Evolutionary conservation across 352 stramenopile species (phyloP), one percentile per base, ranked within the genome.

Genomic region (Pythium plurisporium): DNA sequence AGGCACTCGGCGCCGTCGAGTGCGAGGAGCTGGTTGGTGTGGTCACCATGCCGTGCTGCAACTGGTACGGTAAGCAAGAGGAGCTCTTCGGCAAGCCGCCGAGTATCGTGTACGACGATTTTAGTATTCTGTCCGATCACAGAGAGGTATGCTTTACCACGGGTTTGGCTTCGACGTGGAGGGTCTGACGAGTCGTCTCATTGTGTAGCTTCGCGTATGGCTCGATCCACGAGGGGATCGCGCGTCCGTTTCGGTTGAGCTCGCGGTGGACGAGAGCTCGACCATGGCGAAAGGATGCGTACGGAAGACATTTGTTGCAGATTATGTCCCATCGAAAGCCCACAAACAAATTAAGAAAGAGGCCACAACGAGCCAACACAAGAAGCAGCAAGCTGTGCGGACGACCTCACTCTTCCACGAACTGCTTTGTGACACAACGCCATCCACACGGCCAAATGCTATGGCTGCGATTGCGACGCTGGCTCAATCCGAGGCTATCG

Each of bases 91-190:
- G 62, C n/a, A 67, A 73, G 0, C 69, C 62, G 0, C 80, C 80
- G 1, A 71, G 88, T 42, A 47, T 93, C 31, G 83, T 93, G 3
- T 93, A 91, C 59, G 80, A 93, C 51, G 83, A 93, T 48, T 89
- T 88, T 41, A 90, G 83, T 46, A 85, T 93, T 34, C 69, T 91
- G 2, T 91, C 83, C 3, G 72, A 85, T 47, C 81, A 93, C 58
- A 69, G 83, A 11, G 83, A 93, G 70, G 77, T 92, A 63, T 26
- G 30, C 6, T 58, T 34, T n/a, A n/a, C n/a, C n/a, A n/a, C n/a
- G n/a, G n/a, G n/a, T n/a, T n/a, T n/a, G n/a, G n/a, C n/a, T n/a
- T n/a, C n/a, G n/a, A n/a, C n/a, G n/a, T n/a, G n/a, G n/a, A n/a
- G n/a, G n/a, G n/a, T n/a, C n/a, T n/a, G n/a, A n/a, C n/a, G n/a